These are phyloP conservation scores for Candida takata DNA, from an alignment of 805 yeast genomes.

Conservation along the genomic window DNA sequence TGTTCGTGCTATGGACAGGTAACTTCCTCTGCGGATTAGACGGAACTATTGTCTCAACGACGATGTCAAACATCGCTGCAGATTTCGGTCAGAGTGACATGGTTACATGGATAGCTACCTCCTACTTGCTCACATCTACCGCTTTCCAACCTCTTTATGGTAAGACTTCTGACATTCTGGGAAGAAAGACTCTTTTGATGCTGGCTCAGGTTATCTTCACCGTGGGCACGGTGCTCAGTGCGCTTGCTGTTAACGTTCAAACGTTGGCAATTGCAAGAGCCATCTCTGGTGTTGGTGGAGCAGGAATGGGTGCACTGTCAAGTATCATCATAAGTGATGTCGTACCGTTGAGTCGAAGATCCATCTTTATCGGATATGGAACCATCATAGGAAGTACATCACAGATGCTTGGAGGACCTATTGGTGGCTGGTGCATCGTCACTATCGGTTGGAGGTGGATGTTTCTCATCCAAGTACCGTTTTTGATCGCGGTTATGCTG, in stretches of 20 bases:
- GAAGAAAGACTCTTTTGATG: conserved; percentile 41
- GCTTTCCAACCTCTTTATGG: conserved; percentile 75
- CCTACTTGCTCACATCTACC: conserved; percentile 59
- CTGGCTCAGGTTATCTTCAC: conserved; percentile 38
- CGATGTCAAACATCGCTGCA: conserved; percentile 52
- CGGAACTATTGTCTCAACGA: conserved; percentile 53
- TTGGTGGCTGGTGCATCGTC: conserved; percentile 34
- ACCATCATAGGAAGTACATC: conserved; percentile 32
- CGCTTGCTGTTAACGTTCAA: conserved; percentile 33
- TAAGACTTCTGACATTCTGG: conserved; percentile 58
- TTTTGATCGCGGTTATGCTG: conserved; percentile 23
- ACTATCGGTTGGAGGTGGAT: conserved; percentile 39
- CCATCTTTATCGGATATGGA: conserved; percentile 46
- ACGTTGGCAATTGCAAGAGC: conserved; percentile 45
- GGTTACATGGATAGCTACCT: conserved; percentile 66
- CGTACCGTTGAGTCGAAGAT: conserved; percentile 46
- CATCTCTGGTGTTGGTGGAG: conserved; percentile 52
- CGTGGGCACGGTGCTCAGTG: conserved; percentile 37
- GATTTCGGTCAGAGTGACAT: conserved; percentile 45
- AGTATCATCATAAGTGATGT: conserved; percentile 50
- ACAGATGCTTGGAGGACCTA: conserved; percentile 37
- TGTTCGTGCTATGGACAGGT: conserved; percentile 35
- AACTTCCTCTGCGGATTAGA: conserved; percentile 50
- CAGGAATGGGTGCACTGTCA: conserved; percentile 45
- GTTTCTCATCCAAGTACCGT: conserved; percentile 36